Evolutionary conservation across 805 yeast genomes (phyloP), one percentile per base, ranked within the genome.

Genomic region (Torulaspora microellipsoides): DNA sequence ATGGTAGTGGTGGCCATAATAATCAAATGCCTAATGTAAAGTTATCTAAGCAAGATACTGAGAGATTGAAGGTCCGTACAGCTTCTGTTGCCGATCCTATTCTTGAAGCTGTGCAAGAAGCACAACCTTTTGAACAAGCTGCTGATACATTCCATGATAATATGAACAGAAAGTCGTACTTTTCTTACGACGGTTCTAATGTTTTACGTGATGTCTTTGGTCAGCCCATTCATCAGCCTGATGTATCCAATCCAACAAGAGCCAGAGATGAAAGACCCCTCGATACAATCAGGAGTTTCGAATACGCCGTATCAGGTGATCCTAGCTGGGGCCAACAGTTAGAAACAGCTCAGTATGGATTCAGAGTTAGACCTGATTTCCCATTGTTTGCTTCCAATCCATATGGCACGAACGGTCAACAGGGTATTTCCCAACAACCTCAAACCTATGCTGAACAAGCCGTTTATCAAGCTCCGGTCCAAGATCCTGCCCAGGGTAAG

Each of bases 251-350:
- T 62, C 99, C 99, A 25, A 82, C 96, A 6, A 77, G 99, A 58
- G 69, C 85, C 15, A 78, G 99, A 66, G 91, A 90, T 64, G 99
- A 93, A 68, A 79, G 99, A 58, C 99, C 99, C 3, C 70, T 93
- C 57, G 99, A 95, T 65, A 93, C 99, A 2, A 90, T 93, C 58
- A 76, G 98, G 55, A 75, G 86, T 4, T 93, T 93, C 66, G 98
- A 93, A 70, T 93, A 83, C 61, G 82, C 97, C 31, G 89, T 93
- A 51, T 87, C 96, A 6, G 65, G 67, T 31, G 99, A 93, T 65
- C 68, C 75, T 45, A 66, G 77, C 10, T 83, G 85, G 70, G 80
- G 82, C 42, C 93, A 87, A 45, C 88, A 85, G 56, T 72, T 88
- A 57, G 97, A 90, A 66, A 74, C 90, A 3, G 77, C 78, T 7